A percentile compares a stretch with the other conserved stretches of the same genome.
These are phyloP conservation scores for Apophysomyces elegans DNA, from an alignment of 371 early-diverging fungal species.

Conservation along the genomic window DNA sequence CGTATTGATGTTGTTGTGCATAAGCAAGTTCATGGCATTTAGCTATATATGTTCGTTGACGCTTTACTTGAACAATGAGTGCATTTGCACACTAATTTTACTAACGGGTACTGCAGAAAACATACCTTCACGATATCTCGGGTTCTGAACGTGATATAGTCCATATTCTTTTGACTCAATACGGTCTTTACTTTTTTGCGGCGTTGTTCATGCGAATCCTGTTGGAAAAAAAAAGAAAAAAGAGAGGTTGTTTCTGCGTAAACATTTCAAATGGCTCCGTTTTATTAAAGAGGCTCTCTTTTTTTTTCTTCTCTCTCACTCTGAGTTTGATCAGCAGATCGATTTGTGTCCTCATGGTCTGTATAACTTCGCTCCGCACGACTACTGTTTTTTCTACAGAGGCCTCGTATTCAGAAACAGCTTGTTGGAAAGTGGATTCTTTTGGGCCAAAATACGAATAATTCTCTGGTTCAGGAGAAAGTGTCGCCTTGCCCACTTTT, in stretches of 20 bases:
- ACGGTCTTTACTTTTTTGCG: slow-evolving; percentile 18
- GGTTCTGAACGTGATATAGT: slow-evolving; percentile 15
- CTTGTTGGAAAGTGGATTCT: slow-evolving; percentile 15
- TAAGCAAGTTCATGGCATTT: slow-evolving; percentile 19
- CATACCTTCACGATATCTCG: slow-evolving; percentile 16
- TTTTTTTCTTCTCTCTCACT: slow-evolving; percentile 1
- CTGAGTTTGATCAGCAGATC: slow-evolving; percentile 18
- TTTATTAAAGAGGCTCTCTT: neutral
- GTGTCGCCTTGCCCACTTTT: slow-evolving; percentile 7
- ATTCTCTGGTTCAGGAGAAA: slow-evolving; percentile 12
- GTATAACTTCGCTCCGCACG: slow-evolving; percentile 16
- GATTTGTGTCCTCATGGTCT: slow-evolving; percentile 16
- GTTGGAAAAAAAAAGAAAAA: too few species aligned
- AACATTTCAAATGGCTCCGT: neutral
- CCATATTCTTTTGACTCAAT: slow-evolving; percentile 21
- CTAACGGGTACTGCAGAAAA: too few species aligned
- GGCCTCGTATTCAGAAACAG: slow-evolving; percentile 9
- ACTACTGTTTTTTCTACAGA: slow-evolving; percentile 10
- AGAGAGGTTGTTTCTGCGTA: too few species aligned
- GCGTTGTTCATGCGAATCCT: slow-evolving; percentile 19
- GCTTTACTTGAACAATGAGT: neutral
- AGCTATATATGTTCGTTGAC: slow-evolving; percentile 11
- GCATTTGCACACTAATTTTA: too few species aligned
- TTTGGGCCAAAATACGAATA: slow-evolving; percentile 1
- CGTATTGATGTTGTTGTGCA: slow-evolving; percentile 15